Conservation (phyloP, 306 rosid genomes). For the Hippophae rhamnoides region DNA sequence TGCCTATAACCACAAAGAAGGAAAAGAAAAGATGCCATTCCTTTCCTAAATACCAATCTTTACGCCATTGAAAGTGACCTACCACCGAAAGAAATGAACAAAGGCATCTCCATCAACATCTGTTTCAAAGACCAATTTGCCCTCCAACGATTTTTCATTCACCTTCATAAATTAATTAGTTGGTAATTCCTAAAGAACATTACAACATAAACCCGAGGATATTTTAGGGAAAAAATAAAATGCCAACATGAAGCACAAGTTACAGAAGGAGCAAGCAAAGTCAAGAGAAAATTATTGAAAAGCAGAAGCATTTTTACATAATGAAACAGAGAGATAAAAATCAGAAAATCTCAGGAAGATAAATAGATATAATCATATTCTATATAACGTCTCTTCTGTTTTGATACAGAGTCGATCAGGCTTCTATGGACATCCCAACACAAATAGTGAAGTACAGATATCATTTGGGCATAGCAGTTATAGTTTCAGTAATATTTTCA, state of each 20-base stretch:
- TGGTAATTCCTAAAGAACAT: not conserved
- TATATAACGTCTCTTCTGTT: too few relatives aligned
- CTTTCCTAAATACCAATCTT: conserved; percentile 33
- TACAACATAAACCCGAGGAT: conserved; percentile 19
- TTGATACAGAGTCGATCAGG: too few relatives aligned
- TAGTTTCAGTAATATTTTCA: too few relatives aligned
- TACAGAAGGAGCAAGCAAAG: conserved; percentile 36
- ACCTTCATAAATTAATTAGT: not conserved
- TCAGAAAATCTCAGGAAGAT: too few relatives aligned
- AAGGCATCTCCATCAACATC: conserved; percentile 35
- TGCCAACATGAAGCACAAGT: conserved; percentile 8
- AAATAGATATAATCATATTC: too few relatives aligned
- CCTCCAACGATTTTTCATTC: conserved; percentile 18
- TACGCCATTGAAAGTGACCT: conserved; percentile 38
- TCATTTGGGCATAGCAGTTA: too few relatives aligned
- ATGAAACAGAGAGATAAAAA: too few relatives aligned
- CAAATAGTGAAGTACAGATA: too few relatives aligned
- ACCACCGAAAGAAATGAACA: conserved; percentile 41
- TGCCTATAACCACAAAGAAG: conserved; percentile 27
- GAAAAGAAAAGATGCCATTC: conserved; percentile 35
- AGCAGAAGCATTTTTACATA: too few relatives aligned
- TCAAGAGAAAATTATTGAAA: conserved; percentile 18
- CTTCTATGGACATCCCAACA: too few relatives aligned
- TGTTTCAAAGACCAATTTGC: conserved; percentile 32
- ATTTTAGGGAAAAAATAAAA: conserved; percentile 18